A percentile compares a stretch with the other conserved stretches of the same genome.
These are phyloP conservation scores for Trichoderma erinaceum DNA, from an alignment of 495 filamentous ascomycete genomes.

Conservation along the genomic window DNA sequence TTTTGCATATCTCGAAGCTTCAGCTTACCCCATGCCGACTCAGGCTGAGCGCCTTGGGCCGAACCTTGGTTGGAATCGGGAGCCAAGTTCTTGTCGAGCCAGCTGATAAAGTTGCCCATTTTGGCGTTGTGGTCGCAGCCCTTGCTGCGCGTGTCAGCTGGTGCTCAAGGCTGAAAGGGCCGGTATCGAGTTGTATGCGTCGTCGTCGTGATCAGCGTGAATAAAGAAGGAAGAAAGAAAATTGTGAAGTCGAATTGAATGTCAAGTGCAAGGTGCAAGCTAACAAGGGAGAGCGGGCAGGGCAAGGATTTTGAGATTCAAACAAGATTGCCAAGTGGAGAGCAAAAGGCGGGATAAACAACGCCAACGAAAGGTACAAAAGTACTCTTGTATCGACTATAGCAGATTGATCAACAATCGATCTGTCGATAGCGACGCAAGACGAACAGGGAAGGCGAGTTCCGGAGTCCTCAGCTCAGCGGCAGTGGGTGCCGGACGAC, in stretches of 20 bases:
- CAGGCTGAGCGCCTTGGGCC: neutral
- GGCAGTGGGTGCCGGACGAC: neutral
- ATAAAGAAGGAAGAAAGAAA: neutral
- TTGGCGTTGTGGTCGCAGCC: conserved; percentile 4
- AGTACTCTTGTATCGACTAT: neutral
- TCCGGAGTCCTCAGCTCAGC: neutral
- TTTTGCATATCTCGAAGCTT: neutral
- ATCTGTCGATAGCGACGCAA: conserved; percentile 3
- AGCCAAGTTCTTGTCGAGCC: conserved; percentile 9
- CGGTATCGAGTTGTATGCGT: neutral
- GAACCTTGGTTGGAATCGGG: neutral
- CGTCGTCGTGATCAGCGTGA: neutral
- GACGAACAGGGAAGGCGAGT: neutral
- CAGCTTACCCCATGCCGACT: conserved; percentile 7
- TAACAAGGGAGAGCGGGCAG: neutral
- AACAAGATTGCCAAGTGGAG: conserved; percentile 8
- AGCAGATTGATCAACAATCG: conserved; percentile 11
- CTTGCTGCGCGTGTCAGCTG: neutral
- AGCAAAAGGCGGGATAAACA: neutral
- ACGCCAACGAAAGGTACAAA: neutral
- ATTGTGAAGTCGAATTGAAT: neutral
- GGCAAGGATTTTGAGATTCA: conserved; percentile 1
- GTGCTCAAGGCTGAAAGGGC: neutral
- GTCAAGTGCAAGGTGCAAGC: neutral
- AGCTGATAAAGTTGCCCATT: conserved; percentile 12